These are phyloP conservation scores for Lactarius akahatsu DNA, from an alignment of 768 basidiomycete species.

Conservation along the genomic window DNA sequence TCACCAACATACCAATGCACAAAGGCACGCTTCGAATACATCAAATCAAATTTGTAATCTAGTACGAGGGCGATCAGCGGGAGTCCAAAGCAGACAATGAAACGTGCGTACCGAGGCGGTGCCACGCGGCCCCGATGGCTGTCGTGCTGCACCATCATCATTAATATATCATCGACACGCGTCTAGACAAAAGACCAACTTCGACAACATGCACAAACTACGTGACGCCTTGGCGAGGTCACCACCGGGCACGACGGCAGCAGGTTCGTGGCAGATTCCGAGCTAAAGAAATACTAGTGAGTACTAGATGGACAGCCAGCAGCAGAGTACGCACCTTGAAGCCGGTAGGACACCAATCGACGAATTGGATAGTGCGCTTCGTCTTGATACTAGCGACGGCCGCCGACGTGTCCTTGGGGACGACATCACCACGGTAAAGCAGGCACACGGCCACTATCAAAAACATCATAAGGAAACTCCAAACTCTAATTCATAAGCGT, in stretches of 20 bases:
- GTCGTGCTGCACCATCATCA: conserved; percentile 58
- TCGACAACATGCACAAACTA: conserved; percentile 97
- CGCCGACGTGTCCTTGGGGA: conserved; percentile 92
- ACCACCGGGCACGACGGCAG: conserved; percentile 88
- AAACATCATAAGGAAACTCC: background rate
- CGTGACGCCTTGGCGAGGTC: conserved; percentile 93
- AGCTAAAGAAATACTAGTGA: conserved; percentile 50
- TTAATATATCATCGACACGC: conserved; percentile 1
- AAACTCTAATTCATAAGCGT: background rate
- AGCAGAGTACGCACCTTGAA: conserved; percentile 61
- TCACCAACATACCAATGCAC: conserved; percentile 97
- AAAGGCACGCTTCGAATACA: conserved; percentile 95
- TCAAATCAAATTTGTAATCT: conserved; percentile 98
- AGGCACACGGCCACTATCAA: conserved; percentile 82
- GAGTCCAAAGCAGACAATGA: background rate
- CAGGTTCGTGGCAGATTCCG: conserved; percentile 96
- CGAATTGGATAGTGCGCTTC: conserved; percentile 96
- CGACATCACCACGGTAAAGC: conserved; percentile 94
- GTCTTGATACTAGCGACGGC: conserved; percentile 95
- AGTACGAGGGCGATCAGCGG: conserved; percentile 18
- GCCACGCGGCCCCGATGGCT: conserved; percentile 93
- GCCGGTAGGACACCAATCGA: conserved; percentile 98
- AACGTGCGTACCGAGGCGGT: conserved; percentile 60
- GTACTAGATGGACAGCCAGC: background rate
- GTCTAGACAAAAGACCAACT: conserved; percentile 44